A percentile compares a stretch with the other conserved stretches of the same genome.
These are phyloP conservation scores for Fusarium paranaense DNA, from an alignment of 2,329 filamentous ascomycete species.

Conservation along the genomic window DNA sequence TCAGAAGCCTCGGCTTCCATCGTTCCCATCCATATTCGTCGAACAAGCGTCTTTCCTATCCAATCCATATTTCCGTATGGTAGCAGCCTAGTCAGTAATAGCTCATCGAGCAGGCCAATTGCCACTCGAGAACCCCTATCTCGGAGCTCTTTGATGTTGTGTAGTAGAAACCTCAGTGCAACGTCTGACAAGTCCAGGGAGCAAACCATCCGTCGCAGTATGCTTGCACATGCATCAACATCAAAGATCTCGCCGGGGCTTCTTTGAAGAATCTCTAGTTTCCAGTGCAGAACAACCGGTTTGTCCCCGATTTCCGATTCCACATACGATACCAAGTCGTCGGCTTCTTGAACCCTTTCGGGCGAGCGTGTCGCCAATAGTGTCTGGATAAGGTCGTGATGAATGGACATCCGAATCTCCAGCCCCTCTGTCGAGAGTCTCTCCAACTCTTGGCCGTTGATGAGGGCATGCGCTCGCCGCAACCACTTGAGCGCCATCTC, in stretches of 20 bases:
- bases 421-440: conserved; percentile 68
- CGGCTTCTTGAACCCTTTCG: conserved; percentile 63
- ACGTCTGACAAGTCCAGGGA: conserved; percentile 69
- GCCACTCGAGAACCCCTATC: conserved; percentile 62
- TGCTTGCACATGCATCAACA: conserved; percentile 59
- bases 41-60: conserved; percentile 77
- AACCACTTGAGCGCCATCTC: conserved; percentile 77
- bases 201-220: conserved; percentile 72
- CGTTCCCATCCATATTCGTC: conserved; percentile 74
- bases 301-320: conserved; percentile 73
- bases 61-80: conserved; percentile 63
- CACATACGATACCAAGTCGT: conserved; percentile 69
- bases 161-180: conserved; percentile 74
- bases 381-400: conserved; percentile 71
- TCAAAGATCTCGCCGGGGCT: conserved; percentile 61
- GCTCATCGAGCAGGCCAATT: conserved; percentile 67
- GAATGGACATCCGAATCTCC: conserved; percentile 74
- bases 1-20: conserved; percentile 52
- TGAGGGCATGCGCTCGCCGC: conserved; percentile 70
- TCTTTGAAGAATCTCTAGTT: conserved; percentile 72
- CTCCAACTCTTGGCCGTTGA: conserved; percentile 67
- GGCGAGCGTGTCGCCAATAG: conserved; percentile 61
- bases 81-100: conserved; percentile 70
- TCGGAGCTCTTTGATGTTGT: conserved; percentile 75
- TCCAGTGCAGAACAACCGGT: conserved; percentile 74